These are phyloP conservation scores for Globisporangium camurandrum DNA, from an alignment of 352 stramenopile species.

Conservation along the genomic window DNA sequence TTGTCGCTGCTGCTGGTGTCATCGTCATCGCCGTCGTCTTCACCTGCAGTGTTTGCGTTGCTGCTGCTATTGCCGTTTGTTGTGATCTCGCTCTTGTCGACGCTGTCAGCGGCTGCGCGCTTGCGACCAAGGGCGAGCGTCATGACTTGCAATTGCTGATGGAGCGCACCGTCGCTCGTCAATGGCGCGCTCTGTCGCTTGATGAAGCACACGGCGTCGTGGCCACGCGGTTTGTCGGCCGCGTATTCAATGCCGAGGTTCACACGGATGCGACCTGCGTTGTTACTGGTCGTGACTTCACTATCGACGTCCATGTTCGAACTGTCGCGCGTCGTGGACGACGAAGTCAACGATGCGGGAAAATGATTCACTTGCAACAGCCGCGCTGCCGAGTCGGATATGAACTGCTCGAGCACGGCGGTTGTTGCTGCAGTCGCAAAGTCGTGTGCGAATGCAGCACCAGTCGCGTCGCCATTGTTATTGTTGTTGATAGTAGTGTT, in stretches of 20 bases:
- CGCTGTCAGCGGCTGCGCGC: constrained; percentile 20
- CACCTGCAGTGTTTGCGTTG: no score
- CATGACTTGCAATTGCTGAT: constrained; percentile 83
- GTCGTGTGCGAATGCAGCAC: constrained; percentile 27
- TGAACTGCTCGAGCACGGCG: constrained; percentile 64
- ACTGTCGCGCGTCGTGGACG: not conserved
- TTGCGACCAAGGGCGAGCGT: constrained; percentile 67
- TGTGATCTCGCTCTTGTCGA: constrained; percentile 16
- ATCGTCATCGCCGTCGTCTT: constrained; percentile 55
- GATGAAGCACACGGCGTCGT: constrained; percentile 84
- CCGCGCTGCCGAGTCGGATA: constrained; percentile 42
- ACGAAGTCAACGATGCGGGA: constrained; percentile 3
- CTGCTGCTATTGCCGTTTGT: constrained; percentile 22
- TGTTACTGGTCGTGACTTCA: constrained; percentile 15
- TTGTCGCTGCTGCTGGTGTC: constrained; percentile 49
- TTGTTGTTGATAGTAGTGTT: not conserved
- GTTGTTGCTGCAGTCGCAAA: constrained; percentile 24
- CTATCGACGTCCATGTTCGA: constrained; percentile 14
- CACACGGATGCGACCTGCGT: constrained; percentile 55
- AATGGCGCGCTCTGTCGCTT: constrained; percentile 70
- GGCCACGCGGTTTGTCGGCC: constrained; percentile 45
- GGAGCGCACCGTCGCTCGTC: constrained; percentile 58
- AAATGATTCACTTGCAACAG: constrained; percentile 77
- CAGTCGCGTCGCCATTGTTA: not conserved
- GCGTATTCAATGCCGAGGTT: constrained; percentile 78